phyloP scores from a whole-genome alignment of 1,284 basidiomycete species.

The Mycena sp. region DNA sequence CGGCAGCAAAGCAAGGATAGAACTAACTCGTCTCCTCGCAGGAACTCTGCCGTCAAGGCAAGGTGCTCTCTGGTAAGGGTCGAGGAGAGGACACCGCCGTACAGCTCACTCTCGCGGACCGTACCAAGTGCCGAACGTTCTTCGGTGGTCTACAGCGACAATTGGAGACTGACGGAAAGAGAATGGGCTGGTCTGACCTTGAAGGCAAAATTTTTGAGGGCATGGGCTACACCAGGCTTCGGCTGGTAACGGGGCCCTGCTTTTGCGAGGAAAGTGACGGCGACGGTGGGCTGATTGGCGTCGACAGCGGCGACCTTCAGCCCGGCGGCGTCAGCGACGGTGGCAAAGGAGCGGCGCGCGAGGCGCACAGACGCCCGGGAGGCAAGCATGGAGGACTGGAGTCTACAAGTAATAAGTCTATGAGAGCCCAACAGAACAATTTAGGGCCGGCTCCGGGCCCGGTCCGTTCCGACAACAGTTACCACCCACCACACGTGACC shows the following conservation, averaged over 20 bases:
- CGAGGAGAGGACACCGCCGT: conserved; percentile 92
- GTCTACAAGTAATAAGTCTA: no score
- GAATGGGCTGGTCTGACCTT: conserved; percentile 71
- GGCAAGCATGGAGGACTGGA: conserved; percentile 22
- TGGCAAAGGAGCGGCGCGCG: conserved; percentile 72
- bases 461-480: no score
- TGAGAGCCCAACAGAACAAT: no score
- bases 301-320: conserved; percentile 89
- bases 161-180: not conserved
- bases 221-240: conserved; percentile 89
- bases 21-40: conserved; percentile 96
- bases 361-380: conserved; percentile 28
- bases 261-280: conserved; percentile 90
- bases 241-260: conserved; percentile 90
- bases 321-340: conserved; percentile 81
- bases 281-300: conserved; percentile 81
- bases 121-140: conserved; percentile 91
- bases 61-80: conserved; percentile 92
- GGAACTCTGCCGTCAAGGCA: conserved; percentile 93
- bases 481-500: no score
- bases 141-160: conserved; percentile 71
- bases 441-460: no score
- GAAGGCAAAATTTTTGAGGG: conserved; percentile 96
- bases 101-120: conserved; percentile 92
- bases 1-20: not conserved